Evolutionary conservation across 768 basidiomycete species (phyloP), one percentile per base, ranked within the genome.

Genomic region (Floccularia luteovirens): DNA sequence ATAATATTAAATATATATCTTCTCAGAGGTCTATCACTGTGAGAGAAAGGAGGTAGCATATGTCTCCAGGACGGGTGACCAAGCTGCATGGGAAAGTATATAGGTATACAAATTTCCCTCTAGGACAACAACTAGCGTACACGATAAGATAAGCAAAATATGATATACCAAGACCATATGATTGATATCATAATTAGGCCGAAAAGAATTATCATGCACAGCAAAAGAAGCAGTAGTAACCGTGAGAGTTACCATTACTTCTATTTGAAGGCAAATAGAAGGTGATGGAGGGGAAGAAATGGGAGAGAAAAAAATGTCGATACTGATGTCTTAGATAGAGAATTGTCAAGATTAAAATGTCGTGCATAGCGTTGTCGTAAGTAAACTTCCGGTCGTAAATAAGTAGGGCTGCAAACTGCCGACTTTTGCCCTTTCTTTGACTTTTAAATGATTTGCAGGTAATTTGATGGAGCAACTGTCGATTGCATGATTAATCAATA

Each of bases 391-490:
- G 44, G 38, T 50, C 49, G 48, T 51, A 48, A 42, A 49, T 53
- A 45, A 44, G 10, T 24, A 30, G 43, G 8, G 27, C 27, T 8
- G 14, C 14, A n/a, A n/a, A n/a, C n/a, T n/a, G n/a, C n/a, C n/a
- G n/a, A n/a, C n/a, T n/a, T n/a, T n/a, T n/a, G n/a, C n/a, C n/a
- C n/a, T n/a, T n/a, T n/a, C n/a, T n/a, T n/a, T n/a, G n/a, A n/a
- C n/a, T n/a, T 12, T 72, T 69, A 82, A 52, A 87, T 77, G 53
- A 87, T 72, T 60, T 86, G 84, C 32, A 90, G 74, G 61, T 89
- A 90, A 62, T 89, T 89, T 47, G 87, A 88, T 42, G 86, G 86
- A 40, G 84, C 85, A 56, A 89, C 85, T 89, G 57, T 5, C 41
- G 11, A 36, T 40, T 36, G 38, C 42, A 39, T 41, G 19, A 37